Conservation (phyloP, 139 green algal genomes). For the Chlorella sp. region DNA sequence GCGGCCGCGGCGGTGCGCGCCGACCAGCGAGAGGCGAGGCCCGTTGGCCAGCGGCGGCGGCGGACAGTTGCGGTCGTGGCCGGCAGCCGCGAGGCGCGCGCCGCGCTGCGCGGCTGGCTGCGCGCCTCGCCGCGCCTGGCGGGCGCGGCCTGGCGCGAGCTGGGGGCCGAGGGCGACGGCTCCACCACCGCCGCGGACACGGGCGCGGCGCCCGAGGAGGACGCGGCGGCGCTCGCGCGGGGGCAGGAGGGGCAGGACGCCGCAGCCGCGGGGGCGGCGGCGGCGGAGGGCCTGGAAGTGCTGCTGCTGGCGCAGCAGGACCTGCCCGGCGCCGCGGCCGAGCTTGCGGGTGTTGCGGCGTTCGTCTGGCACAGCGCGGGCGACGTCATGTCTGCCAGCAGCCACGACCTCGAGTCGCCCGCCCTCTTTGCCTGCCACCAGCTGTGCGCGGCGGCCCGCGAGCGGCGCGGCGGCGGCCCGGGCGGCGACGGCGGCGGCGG, state of each 20-base stretch:
- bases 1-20: neutral
- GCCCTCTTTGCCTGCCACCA: conserved; percentile 25
- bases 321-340: too few relatives aligned
- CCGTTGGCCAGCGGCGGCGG: neutral
- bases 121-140: neutral
- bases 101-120: neutral
- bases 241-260: neutral
- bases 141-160: neutral
- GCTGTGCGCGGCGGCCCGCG: conserved; percentile 13
- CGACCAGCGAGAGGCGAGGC: neutral
- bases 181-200: neutral
- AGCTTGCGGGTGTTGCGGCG: neutral
- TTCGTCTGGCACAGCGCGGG: conserved; percentile 32
- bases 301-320: neutral
- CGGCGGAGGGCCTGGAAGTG: neutral
- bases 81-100: neutral
- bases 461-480: neutral
- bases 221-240: neutral
- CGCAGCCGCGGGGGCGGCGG: neutral
- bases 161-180: neutral
- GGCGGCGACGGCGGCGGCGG: neutral
- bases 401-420: conserved; percentile 34
- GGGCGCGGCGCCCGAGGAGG: neutral
- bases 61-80: conserved; percentile 11
- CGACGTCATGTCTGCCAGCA: conserved; percentile 28